Conservation (phyloP, 371 early-diverging fungal species). For the Zancudomyces culisetae region DNA sequence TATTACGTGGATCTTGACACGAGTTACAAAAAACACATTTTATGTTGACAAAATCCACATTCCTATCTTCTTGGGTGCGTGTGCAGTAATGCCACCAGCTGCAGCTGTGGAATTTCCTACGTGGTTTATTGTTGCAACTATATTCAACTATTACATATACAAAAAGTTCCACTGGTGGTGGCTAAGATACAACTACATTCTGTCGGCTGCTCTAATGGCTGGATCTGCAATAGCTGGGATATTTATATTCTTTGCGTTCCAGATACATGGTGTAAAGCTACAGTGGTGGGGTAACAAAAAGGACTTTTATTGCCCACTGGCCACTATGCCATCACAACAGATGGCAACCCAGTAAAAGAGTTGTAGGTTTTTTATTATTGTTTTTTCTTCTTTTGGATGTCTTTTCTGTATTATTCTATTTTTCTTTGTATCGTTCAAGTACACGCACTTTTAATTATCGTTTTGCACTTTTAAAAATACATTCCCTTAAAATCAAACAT, state of each 20-base stretch:
- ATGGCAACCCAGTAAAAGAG: too few relatives aligned
- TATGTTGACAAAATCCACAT: conserved; percentile 43
- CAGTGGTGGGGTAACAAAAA: conserved; percentile 21
- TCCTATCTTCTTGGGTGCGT: conserved; percentile 38
- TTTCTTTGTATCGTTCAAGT: too few relatives aligned
- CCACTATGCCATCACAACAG: neutral
- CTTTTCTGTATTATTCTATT: too few relatives aligned
- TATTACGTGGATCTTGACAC: conserved; percentile 32
- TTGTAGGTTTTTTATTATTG: too few relatives aligned
- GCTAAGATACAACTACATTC: conserved; percentile 46
- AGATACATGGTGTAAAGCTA: conserved; percentile 9
- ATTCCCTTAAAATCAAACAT: too few relatives aligned
- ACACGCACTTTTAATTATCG: too few relatives aligned
- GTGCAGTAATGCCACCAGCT: conserved; percentile 35
- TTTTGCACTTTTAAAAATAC: too few relatives aligned
- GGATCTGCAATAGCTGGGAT: conserved; percentile 30
- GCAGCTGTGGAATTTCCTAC: conserved; percentile 34
- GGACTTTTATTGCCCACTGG: conserved; percentile 6
- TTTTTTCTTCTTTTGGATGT: too few relatives aligned
- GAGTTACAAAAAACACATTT: conserved; percentile 11
- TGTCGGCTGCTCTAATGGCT: conserved; percentile 56
- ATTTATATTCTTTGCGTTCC: conserved; percentile 18
- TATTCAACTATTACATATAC: conserved; percentile 40
- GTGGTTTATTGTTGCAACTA: conserved; percentile 42
- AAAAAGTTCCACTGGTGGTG: conserved; percentile 39